Evolutionary conservation across 176 grass and related monocot species (phyloP), one percentile per base, ranked within the genome.

Genomic region (Carex kokanica): DNA sequence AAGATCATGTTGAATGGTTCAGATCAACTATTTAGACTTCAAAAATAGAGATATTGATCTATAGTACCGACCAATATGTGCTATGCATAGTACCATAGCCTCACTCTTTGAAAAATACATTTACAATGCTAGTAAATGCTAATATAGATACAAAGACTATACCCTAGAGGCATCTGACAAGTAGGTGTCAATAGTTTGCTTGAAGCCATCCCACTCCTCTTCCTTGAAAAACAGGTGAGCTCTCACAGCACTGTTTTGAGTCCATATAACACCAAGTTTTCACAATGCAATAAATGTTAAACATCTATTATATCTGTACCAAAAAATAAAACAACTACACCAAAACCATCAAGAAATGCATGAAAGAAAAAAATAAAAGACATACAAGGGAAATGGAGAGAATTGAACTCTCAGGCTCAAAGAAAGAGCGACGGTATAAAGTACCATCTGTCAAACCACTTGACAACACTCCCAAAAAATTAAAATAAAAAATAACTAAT

Each of bases 361-460:
- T 34, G 51, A 78, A 75, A 78, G 49, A 54, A 29, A 55, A 78
- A 10, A 72, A 60, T 38, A 65, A 77, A 86, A 40, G 72, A 47
- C 24, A 55, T 24, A 40, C 59, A 82, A 90, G 96, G 96, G 93
- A 95, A 92, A 99, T 99, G 96, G 96, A 99, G 93, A 99, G 96
- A 99, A 88, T 99, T 99, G 96, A 99, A 99, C 93, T 95, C 96
- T 95, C 96, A 95, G 96, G 92, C 94, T 93, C 87, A 85, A 83
- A 81, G 92, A 85, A 83, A 81, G 95, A 98, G 92, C 92, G 87
- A 95, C 87, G 92, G 90, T 49, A 89, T 92, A 38, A 94, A 91
- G 23, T 54, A 90, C 94, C 94, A 89, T 90, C 66, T 94, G 95
- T 95, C 92, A 94, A 90, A 90, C 95, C 95, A 95, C 81, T 88